Evolutionary conservation across 2,329 filamentous ascomycete genomes (phyloP).

Genomic region (Neonectria ditissima): DNA sequence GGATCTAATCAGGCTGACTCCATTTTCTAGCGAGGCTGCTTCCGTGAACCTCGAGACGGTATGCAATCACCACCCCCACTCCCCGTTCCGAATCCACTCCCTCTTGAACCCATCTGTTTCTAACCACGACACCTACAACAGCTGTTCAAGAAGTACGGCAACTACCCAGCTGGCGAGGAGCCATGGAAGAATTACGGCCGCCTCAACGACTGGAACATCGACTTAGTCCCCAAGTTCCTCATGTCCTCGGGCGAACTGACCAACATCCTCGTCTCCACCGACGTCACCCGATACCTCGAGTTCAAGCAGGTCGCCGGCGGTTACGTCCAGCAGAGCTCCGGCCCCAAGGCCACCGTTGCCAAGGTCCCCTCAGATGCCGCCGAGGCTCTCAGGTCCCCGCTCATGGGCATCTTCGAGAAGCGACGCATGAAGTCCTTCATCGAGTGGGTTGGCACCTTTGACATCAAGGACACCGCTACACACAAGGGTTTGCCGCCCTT

Average conservation of each 20-base stretch:
- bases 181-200: constrained; percentile 99
- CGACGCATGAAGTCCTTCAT: constrained; percentile 95
- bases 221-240: constrained; percentile 96
- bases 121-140: constrained; percentile 51
- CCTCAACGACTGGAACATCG: constrained; percentile 99
- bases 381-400: constrained; percentile 89
- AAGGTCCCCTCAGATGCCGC: constrained; percentile 95
- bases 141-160: constrained; percentile 98
- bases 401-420: constrained; percentile 99
- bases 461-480: constrained; percentile 82
- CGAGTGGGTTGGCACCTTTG: constrained; percentile 92
- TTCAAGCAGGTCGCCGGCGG: constrained; percentile 96
- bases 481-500: constrained; percentile 79
- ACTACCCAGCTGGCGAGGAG: constrained; percentile 81
- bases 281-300: constrained; percentile 88
- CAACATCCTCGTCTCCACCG: constrained; percentile 97
- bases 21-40: constrained; percentile 78
- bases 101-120: constrained; percentile 34
- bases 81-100: constrained; percentile 25
- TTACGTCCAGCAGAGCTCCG: constrained; percentile 90
- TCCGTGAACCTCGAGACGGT: constrained; percentile 97
- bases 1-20: constrained; percentile 41
- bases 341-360: constrained; percentile 88
- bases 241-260: constrained; percentile 99
- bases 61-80: constrained; percentile 49